These are phyloP conservation scores for Isabelozyma rhagii DNA, from an alignment of 805 yeast species.

Conservation along the genomic window DNA sequence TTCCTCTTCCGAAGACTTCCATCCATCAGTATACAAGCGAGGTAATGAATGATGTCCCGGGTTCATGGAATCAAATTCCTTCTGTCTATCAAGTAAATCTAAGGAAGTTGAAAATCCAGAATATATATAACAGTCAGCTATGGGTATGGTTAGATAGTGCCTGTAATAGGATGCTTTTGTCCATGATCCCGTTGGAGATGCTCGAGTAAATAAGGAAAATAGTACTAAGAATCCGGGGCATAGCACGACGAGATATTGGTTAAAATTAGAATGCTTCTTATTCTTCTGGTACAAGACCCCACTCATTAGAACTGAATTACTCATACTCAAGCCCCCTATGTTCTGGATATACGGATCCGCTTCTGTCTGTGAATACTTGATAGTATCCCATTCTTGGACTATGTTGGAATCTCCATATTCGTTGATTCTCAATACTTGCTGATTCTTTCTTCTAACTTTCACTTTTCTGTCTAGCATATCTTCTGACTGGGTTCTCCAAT, in stretches of 20 bases:
- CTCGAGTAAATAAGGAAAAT: constrained; percentile 50
- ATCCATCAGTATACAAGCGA: constrained; percentile 74
- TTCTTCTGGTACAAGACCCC: constrained; percentile 72
- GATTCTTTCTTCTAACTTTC: constrained; percentile 42
- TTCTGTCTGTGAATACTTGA: constrained; percentile 52
- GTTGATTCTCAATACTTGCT: constrained; percentile 44
- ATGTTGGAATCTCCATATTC: constrained; percentile 58
- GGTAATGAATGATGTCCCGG: constrained; percentile 65
- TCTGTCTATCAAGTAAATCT: constrained; percentile 50
- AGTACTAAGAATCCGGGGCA: constrained; percentile 68
- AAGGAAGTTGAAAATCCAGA: constrained; percentile 61
- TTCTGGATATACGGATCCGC: constrained; percentile 55
- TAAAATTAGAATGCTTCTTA: constrained; percentile 65
- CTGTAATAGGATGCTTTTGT: constrained; percentile 47
- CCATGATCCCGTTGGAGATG: constrained; percentile 42
- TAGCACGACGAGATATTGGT: constrained; percentile 56
- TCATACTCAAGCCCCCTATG: constrained; percentile 56
- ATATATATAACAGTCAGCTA: constrained; percentile 69
- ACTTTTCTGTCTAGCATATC: constrained; percentile 39
- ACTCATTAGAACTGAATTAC: constrained; percentile 55
- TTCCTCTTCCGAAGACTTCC: constrained; percentile 80
- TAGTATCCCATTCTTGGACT: constrained; percentile 30
- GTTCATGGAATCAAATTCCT: constrained; percentile 43
- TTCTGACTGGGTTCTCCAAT: constrained; percentile 55
- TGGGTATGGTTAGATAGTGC: constrained; percentile 56